These are phyloP conservation scores for Rehmannia glutinosa DNA, from an alignment of 257 asterid species.

Conservation along the genomic window DNA sequence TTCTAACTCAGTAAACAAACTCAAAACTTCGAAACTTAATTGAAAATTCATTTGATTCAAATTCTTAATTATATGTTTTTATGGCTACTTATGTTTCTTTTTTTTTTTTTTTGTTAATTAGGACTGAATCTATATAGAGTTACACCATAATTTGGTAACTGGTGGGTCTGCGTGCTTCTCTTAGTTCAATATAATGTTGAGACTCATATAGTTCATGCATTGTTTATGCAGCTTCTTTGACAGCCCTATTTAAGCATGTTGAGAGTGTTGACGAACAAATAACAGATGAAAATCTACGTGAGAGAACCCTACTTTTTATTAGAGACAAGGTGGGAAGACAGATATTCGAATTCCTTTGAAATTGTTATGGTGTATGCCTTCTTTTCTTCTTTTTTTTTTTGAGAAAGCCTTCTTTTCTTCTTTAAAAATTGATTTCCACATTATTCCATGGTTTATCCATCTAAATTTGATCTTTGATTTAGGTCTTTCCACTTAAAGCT, in stretches of 20 bases:
- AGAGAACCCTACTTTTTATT: conserved; percentile 75
- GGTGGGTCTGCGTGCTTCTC: conserved; percentile 17
- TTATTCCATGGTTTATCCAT: neutral
- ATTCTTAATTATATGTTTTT: conserved; percentile 1
- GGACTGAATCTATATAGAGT: neutral
- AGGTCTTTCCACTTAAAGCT: conserved; percentile 87
- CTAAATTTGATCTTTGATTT: conserved; percentile 16
- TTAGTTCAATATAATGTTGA: conserved; percentile 3
- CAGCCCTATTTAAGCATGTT: conserved; percentile 88
- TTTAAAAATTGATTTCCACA: conserved; percentile 3
- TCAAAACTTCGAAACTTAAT: conserved; percentile 7
- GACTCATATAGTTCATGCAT: conserved; percentile 12
- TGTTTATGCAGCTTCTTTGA: conserved; percentile 68
- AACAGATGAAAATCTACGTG: conserved; percentile 90
- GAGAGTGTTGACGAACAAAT: conserved; percentile 88
- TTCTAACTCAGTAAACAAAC: neutral
- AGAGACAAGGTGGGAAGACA: conserved; percentile 67
- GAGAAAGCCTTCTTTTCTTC: neutral
- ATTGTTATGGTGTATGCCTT: neutral
- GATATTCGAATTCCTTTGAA: conserved; percentile 8
- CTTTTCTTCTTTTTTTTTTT: neutral
- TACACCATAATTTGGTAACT: conserved; percentile 18
- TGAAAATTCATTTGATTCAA: conserved; percentile 1
- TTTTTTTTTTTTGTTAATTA: neutral
- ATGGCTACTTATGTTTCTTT: conserved; percentile 3